Conservation (phyloP, 2,329 filamentous ascomycete species). For the Claviceps quebecensis region DNA sequence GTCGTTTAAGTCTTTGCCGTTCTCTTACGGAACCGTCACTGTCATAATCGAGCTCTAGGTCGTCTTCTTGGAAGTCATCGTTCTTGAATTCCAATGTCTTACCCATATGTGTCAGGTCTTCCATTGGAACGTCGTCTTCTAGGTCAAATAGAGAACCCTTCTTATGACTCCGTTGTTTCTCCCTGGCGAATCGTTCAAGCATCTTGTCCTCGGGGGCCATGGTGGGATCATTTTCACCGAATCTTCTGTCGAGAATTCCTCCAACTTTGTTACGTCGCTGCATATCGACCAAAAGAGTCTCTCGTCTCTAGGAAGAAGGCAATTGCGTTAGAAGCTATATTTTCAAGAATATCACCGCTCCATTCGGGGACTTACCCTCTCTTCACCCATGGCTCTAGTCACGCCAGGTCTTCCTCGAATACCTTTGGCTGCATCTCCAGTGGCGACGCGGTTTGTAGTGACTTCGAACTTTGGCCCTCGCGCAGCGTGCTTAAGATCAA, state of each 20-base stretch:
- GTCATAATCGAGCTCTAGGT: constrained; percentile 48
- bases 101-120: constrained; percentile 69
- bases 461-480: constrained; percentile 76
- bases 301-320: constrained; percentile 41
- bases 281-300: constrained; percentile 81
- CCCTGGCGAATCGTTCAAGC: constrained; percentile 76
- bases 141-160: constrained; percentile 77
- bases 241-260: constrained; percentile 81
- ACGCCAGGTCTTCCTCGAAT: constrained; percentile 66
- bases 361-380: constrained; percentile 44
- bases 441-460: constrained; percentile 48
- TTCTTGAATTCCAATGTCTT: constrained; percentile 54
- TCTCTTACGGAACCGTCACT: constrained; percentile 42
- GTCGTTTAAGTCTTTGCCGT: constrained; percentile 39
- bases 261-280: constrained; percentile 81
- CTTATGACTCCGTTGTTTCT: constrained; percentile 68
- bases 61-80: constrained; percentile 69
- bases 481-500: constrained; percentile 74
- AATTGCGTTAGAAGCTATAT: constrained; percentile 7
- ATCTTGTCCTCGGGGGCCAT: constrained; percentile 92
- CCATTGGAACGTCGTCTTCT: constrained; percentile 52
- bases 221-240: constrained; percentile 87
- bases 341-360: not conserved
- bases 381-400: constrained; percentile 74
- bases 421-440: constrained; percentile 38